phyloP scores from a whole-genome alignment of 2,329 filamentous ascomycete genomes.

The Ascochyta viciae-villosae region DNA sequence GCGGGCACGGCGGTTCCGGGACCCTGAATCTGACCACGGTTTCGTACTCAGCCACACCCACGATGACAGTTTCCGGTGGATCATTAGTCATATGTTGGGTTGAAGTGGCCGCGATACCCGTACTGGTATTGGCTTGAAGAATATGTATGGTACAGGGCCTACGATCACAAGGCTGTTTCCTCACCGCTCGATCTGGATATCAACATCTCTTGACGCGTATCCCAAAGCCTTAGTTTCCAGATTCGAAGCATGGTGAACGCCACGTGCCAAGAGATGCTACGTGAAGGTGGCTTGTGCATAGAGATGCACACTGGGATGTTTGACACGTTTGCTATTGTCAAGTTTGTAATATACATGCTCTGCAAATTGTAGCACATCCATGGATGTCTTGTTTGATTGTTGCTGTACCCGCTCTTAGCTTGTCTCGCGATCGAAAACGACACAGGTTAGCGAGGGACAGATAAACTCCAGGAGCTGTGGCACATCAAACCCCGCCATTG shows the following conservation, averaged over 20 bases:
- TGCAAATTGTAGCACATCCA: not conserved
- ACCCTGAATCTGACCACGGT: not conserved
- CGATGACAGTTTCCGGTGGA: not conserved
- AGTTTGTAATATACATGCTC: not conserved
- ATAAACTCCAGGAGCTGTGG: not conserved
- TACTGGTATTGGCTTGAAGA: not conserved
- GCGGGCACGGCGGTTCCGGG: not conserved
- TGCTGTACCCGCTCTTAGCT: not conserved
- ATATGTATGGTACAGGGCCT: not conserved
- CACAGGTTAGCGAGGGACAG: not conserved
- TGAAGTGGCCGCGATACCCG: not conserved
- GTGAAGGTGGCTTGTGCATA: not conserved
- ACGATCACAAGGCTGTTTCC: not conserved
- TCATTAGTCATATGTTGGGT: not conserved
- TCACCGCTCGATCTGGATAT: not conserved
- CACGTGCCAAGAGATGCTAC: not conserved
- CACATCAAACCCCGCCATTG: not conserved
- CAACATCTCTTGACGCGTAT: not conserved
- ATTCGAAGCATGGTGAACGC: not conserved
- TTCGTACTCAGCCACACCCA: constrained; percentile 2
- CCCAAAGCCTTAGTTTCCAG: too few relatives aligned
- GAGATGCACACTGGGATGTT: not conserved
- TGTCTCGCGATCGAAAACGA: not conserved
- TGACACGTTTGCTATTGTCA: not conserved
- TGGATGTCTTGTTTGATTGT: not conserved